Base-by-base conservation (phyloP, 176 grass and related monocot species). In the Calamus simplicifolius region DNA sequence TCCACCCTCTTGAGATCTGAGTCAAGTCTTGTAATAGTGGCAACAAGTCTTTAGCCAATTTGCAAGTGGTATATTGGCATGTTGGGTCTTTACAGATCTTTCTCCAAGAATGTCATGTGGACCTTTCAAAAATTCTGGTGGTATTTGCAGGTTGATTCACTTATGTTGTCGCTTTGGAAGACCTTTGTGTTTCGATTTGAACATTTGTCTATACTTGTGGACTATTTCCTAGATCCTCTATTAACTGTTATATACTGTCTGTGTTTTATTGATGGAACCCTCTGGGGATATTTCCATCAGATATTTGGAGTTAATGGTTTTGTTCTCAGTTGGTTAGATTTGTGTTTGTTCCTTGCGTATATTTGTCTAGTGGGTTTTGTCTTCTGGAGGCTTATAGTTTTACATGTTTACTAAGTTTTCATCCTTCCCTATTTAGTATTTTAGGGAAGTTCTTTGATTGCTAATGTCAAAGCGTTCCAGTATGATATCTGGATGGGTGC, bases 1-100 rank as follows among this genome's bases (percentile, higher is more conserved):
- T 73, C 62, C 77, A 60, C 61, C 59, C 69, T 74, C 56, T 59
- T 59, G 67, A 66, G 63, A 77, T 70, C 51, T 79, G 72, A 82
- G 87, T 90, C n/a, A 75, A 81, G 87, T 89, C 49, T 16, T 49
- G 19, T 49, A 67, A 27, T 82, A 76, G 65, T 75, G 75, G 64
- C 72, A 88, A 73, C 35, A 78, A 13, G 29, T 72, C 25, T 69
- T 69, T 69, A 64, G 60, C 74, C 58, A 29, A 75, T 82, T 75
- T 70, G 65, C 61, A 70, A 58, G n/a, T 75, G 81, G 71, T 75
- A 66, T 85, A 70, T 23, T 81, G 77, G 16, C 58, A 66, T 71
- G 57, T 56, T 17, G 50, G 51, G 60, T 58, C 50, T 25, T 77
- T 52, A 49, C 49, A 66, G 58, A 79, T 69, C 30, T 69, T 29